Evolutionary conservation across 495 filamentous ascomycete genomes (phyloP).

Genomic region (Daldinia decipiens): DNA sequence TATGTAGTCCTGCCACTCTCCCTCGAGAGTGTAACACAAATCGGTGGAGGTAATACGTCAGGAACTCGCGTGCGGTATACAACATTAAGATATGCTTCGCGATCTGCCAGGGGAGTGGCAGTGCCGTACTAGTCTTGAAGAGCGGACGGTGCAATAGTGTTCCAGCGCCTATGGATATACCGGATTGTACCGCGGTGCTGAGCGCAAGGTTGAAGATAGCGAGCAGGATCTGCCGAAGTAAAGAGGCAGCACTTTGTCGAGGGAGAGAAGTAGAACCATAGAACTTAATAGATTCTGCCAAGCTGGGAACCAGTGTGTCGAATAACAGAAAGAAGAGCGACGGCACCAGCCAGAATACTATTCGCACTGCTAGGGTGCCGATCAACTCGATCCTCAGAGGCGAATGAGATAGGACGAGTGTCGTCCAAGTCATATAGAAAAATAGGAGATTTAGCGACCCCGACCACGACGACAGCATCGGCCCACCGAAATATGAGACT

Average conservation of each 20-base stretch:
- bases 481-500: conserved; percentile 69
- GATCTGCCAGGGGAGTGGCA: conserved; percentile 63
- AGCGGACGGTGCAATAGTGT: conserved; percentile 48
- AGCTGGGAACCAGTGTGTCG: conserved; percentile 73
- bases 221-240: conserved; percentile 59
- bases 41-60: conserved; percentile 78
- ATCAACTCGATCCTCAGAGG: conserved; percentile 80
- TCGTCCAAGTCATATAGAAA: conserved; percentile 92
- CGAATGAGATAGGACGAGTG: conserved; percentile 78
- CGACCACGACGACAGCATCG: conserved; percentile 68
- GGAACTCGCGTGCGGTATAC: conserved; percentile 64
- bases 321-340: conserved; percentile 78
- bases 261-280: conserved; percentile 73
- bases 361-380: conserved; percentile 72
- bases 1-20: conserved; percentile 59
- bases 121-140: conserved; percentile 56
- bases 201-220: conserved; percentile 74
- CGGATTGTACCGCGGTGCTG: conserved; percentile 64
- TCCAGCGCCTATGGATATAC: conserved; percentile 53
- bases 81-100: conserved; percentile 72
- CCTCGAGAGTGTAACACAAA: conserved; percentile 68
- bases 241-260: conserved; percentile 57
- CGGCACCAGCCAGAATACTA: conserved; percentile 77
- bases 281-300: conserved; percentile 74
- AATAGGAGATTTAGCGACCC: conserved; percentile 87